Evolutionary conservation across 495 filamentous ascomycete genomes (phyloP), one percentile per base, ranked within the genome.

Genomic region (Lophiotrema nucula): DNA sequence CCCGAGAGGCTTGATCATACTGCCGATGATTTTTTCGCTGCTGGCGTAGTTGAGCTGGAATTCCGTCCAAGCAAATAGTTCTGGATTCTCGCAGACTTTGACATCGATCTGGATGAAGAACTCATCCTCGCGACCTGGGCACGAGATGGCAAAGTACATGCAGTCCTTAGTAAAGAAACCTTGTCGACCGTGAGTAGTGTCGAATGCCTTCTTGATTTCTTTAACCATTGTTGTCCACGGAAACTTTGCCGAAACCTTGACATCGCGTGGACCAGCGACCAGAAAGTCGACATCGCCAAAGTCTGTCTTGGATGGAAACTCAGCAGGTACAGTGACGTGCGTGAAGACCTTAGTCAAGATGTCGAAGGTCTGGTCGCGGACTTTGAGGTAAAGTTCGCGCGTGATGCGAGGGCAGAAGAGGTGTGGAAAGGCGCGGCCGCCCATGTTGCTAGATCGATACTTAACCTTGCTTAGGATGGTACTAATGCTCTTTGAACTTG

Each of bases 251-350:
- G 12, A 8, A 15, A 11, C 6, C 19, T 11, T 10, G 15, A 8
- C 15, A 15, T 8, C 31, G 8, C 37, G 23, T 1, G 48, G 48
- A 12, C 42, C 43, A n/a, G 24, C 18, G 18, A 54, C 57, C 5
- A 60, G 31, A 38, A 54, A 60, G 43, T 60, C 57, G 49, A 60
- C 24, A 35, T 60, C 50, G 49, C 57, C 57, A 25, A 41, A 60
- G 43, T 60, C 50, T 2, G 19, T 19, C 24, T 60, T 60, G 5
- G 27, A 39, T 4, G 57, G 57, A 22, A 60, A 19, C 25, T 60
- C 57, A 5, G 49, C 42, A 13, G 57, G 57, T 21, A 54, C 57
- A 12, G 42, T 28, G 16, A 60, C 50, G 31, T 43, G 39, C 4
- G 39, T 35, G 50, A 60, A 60, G 50, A 54, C 23, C 18, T 16